These are phyloP conservation scores for Helotiales sp. DNA, from an alignment of 2,329 filamentous ascomycete species.

Conservation along the genomic window DNA sequence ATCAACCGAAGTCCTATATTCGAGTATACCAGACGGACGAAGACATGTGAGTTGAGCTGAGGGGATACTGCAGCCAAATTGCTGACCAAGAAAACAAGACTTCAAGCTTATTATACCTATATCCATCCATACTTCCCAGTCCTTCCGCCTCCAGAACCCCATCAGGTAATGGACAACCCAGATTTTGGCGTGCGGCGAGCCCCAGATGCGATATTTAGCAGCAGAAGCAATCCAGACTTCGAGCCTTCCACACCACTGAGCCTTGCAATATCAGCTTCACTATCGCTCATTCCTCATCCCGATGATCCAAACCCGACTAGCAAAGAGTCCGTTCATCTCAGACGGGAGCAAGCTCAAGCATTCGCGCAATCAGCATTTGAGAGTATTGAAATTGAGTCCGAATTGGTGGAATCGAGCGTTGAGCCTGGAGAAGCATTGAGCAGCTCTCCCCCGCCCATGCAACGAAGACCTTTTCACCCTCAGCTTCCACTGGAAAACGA, in stretches of 20 bases:
- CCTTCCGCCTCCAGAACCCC: conserved; percentile 42
- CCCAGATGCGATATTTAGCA: conserved; percentile 35
- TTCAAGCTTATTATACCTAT: conserved; percentile 53
- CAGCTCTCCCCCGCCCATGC: conserved; percentile 22
- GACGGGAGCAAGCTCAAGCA: conserved; percentile 49
- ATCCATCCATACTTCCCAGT: conserved; percentile 53
- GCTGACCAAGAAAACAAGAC: conserved; percentile 27
- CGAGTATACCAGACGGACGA: conserved; percentile 28
- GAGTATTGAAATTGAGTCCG: conserved; percentile 48
- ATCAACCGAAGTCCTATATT: conserved; percentile 15
- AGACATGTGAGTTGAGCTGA: conserved; percentile 30
- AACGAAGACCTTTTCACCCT: conserved; percentile 45
- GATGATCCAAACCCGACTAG: conserved; percentile 31
- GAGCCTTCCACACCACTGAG: conserved; percentile 45
- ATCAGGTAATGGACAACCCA: conserved; percentile 26
- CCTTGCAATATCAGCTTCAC: conserved; percentile 48
- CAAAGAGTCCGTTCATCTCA: conserved; percentile 43
- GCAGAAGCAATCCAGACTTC: conserved; percentile 36
- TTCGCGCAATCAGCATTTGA: conserved; percentile 49
- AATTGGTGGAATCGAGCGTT: conserved; percentile 46
- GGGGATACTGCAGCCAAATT: too few relatives aligned
- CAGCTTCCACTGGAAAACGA: conserved; percentile 47
- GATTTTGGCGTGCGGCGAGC: conserved; percentile 28
- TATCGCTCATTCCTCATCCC: conserved; percentile 48
- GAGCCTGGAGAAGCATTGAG: conserved; percentile 46